Evolutionary conservation across 441 rosid species (phyloP), one percentile per base, ranked within the genome.

Genomic region (Arabidopsis hybrid): DNA sequence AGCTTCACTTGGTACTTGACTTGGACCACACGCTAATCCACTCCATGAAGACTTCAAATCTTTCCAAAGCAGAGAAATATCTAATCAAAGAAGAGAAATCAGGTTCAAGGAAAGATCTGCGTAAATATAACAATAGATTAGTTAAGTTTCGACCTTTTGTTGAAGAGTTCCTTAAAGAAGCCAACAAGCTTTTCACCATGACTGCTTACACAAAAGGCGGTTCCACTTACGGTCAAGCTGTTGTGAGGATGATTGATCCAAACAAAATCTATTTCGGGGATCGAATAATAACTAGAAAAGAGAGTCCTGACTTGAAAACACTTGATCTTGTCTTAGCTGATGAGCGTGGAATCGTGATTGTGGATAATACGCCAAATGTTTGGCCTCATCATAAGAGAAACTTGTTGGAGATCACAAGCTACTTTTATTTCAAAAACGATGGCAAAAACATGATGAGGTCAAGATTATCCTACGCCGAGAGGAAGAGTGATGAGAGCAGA

Each of bases 1-100:
- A 75, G 39, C 74, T 75, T 68, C 69, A 68, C 50, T 75, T 75
- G 21, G 63, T 67, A 7, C 69, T 75, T 60, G 79, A 69, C 72
- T 60, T 75, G 62, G 74, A 75, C 67, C 65, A 61, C 43, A 75
- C 74, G 69, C 53, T 76, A 38, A 7, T 63, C 18, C 60, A 76
- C 60, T 45, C 58, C 42, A 21, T 62, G 10, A 36, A 1, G 13
- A 45, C 12, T 75, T 18, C 26, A 38, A 4, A 52, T 13, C 74
- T 75, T 51, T 52, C 70, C 10, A 5, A 51, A 35, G 56, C 60
- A 50, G 78, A 75, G 56, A 60, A 40, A 56, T 67, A 75, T 62
- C 63, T 60, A 34, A 43, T 45, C 42, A 8, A 50, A 60, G 49
- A 47, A 32, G 50, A 52, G 60, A 29, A 34, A 38, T 17, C 12